A percentile compares a stretch with the other conserved stretches of the same genome.
Evolutionary conservation across 768 basidiomycete genomes (phyloP).

Genomic region (Termitomyces sp.): DNA sequence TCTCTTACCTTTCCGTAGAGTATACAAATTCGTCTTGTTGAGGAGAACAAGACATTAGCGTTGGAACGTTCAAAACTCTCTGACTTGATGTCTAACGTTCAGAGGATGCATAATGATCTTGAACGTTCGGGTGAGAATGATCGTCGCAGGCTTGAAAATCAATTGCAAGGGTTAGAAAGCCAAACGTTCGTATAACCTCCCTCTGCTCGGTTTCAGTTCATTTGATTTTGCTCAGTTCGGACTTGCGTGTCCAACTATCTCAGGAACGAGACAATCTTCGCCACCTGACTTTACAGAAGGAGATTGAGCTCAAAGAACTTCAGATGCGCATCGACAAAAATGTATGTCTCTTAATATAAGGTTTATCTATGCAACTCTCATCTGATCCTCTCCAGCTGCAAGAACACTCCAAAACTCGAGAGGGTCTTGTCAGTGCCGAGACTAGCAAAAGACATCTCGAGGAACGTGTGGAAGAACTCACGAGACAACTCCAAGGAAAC

Average conservation of each 20-base stretch:
- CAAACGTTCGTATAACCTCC: slow-evolving; percentile 57
- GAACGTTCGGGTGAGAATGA: slow-evolving; percentile 85
- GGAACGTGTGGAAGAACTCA: slow-evolving; percentile 62
- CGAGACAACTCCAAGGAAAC: slow-evolving; percentile 64
- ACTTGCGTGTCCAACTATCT: slow-evolving; percentile 62
- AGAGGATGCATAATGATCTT: slow-evolving; percentile 86
- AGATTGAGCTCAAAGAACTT: slow-evolving; percentile 74
- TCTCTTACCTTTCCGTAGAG: slow-evolving; percentile 41
- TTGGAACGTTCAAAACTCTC: slow-evolving; percentile 83
- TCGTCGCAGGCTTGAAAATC: slow-evolving; percentile 73
- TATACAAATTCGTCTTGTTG: slow-evolving; percentile 74
- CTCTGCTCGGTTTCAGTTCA: not conserved
- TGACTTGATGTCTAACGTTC: slow-evolving; percentile 85
- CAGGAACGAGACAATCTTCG: slow-evolving; percentile 75
- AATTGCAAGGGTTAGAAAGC: slow-evolving; percentile 71
- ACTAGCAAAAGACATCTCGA: slow-evolving; percentile 79
- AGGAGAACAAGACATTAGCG: slow-evolving; percentile 79
- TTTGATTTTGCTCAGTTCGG: slow-evolving; percentile 48
- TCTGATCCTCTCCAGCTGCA: slow-evolving; percentile 41
- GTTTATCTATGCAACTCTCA: not conserved
- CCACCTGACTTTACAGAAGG: slow-evolving; percentile 76
- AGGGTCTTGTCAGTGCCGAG: slow-evolving; percentile 67
- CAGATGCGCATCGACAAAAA: slow-evolving; percentile 68
- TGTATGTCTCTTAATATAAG: slow-evolving; percentile 37
- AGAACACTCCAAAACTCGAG: slow-evolving; percentile 67